Base-by-base conservation (phyloP, 2,329 filamentous ascomycete species). In the Aspergillus pseudotamarii region DNA sequence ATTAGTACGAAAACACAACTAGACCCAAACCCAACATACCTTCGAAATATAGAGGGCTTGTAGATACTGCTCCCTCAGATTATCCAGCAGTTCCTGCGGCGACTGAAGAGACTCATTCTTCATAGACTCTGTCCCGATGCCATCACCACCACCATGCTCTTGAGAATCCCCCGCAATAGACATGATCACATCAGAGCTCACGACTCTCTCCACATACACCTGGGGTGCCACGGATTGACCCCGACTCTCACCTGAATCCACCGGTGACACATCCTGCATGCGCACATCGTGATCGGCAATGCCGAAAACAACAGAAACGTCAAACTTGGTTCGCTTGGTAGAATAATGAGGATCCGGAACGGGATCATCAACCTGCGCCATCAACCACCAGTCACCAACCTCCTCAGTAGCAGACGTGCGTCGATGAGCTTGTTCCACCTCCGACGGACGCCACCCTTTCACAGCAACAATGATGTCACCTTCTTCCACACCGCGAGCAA, bases 11-110 rank as follows among this genome's bases (percentile, higher is more conserved):
- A 46, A n/a, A 10, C 34, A 61, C n/a, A 34, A 26, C 26, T 28
- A n/a, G 28, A 38, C 38, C 43, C 50, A 21, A 8, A 16, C 43
- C 26, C 4, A 19, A 62, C 62, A 59, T 62, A 79, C 78, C 73
- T 81, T 81, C 36, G 79, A 81, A 5, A 78, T 69, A 60, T 81
- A 81, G 38, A 81, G 74, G 63, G 78, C 75, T 60, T 80, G 77
- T 14, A 81, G 57, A 68, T 81, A 81, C 56, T 81, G 78, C 34
- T 74, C 73, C 57, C 74, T 70, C 57, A 81, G 67, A 4, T 69
- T 69, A 57, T 78, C 71, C 53, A 81, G 65, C 8, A 79, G 58
- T 46, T 76, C 77, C 55, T 79, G 73, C 0, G 78, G 70, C 21
- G 74, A 72, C 54, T 74, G 74, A 59, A 66, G 61, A 12, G 61